Evolutionary conservation across 345 rosid species (phyloP).

Genomic region (Psidium friedrichsthalianum): DNA sequence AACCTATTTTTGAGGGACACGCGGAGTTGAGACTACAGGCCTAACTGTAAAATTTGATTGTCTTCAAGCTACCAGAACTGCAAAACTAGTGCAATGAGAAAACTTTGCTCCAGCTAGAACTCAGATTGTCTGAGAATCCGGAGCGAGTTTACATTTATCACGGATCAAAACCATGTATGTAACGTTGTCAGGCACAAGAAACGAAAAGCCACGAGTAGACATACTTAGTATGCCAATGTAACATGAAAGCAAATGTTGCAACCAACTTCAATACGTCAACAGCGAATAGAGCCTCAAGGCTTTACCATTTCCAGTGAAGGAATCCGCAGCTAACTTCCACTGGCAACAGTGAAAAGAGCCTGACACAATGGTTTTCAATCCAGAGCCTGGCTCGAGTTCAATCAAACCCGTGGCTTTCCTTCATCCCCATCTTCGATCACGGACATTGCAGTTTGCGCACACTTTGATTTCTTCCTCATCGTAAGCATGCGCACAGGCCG

Average conservation of each 20-base stretch:
- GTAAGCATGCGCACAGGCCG: not conserved
- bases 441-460: not conserved
- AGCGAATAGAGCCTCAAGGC: not conserved
- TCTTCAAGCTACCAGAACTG: not conserved
- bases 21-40: not conserved
- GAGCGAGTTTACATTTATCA: not conserved
- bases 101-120: not conserved
- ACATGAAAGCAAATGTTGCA: not conserved
- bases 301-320: not conserved
- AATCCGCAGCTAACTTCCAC: not conserved
- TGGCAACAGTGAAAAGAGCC: not conserved
- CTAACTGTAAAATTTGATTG: not conserved
- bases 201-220: not conserved
- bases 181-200: not conserved
- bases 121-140: not conserved
- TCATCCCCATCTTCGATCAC: not conserved
- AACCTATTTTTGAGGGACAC: not conserved
- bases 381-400: not conserved
- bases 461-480: slow-evolving; percentile 14
- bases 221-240: not conserved
- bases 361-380: not conserved
- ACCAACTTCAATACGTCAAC: not conserved
- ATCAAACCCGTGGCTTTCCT: not conserved
- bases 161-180: not conserved
- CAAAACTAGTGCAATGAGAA: not conserved